A percentile compares a stretch with the other conserved stretches of the same genome.
Evolutionary conservation across 2,329 filamentous ascomycete genomes (phyloP).

Genomic region (Aspergillus ochraceus): DNA sequence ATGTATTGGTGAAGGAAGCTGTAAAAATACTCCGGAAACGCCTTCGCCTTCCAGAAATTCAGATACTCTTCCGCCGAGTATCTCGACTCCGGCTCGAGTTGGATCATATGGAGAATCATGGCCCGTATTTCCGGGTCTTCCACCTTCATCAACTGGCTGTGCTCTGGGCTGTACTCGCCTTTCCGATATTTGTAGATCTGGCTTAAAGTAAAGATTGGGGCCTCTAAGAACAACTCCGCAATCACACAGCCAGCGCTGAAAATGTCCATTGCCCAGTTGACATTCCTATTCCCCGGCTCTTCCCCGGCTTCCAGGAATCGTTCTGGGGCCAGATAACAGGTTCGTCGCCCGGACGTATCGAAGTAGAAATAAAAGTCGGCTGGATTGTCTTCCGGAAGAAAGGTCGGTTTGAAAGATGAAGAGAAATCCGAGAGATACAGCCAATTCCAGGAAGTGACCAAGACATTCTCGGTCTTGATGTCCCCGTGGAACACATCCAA

Average conservation of each 20-base stretch:
- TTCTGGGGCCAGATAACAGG: conserved; percentile 94
- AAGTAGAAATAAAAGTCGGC: conserved; percentile 98
- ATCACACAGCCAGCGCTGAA: conserved; percentile 97
- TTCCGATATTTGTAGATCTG: conserved; percentile 93
- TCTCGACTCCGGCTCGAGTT: conserved; percentile 84
- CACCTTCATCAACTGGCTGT: conserved; percentile 79
- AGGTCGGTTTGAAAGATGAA: conserved; percentile 89
- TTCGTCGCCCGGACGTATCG: conserved; percentile 85
- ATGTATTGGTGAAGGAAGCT: conserved; percentile 97
- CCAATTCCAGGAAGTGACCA: conserved; percentile 99
- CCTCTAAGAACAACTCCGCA: conserved; percentile 90
- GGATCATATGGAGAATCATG: conserved; percentile 94
- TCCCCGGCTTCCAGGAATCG: conserved; percentile 75
- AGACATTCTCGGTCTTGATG: conserved; percentile 95
- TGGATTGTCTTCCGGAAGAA: conserved; percentile 92
- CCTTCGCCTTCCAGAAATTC: conserved; percentile 85
- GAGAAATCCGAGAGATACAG: conserved; percentile 97
- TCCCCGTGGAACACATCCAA: conserved; percentile 92
- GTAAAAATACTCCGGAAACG: conserved; percentile 96
- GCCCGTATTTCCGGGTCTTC: conserved; percentile 83
- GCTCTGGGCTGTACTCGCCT: conserved; percentile 85
- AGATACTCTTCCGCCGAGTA: conserved; percentile 94
- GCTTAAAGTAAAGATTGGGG: conserved; percentile 95
- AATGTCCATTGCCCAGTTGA: conserved; percentile 96
- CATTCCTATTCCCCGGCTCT: conserved; percentile 61